These are phyloP conservation scores for Colletotrichum higginsianum DNA, from an alignment of 2,329 filamentous ascomycete species.

Conservation along the genomic window DNA sequence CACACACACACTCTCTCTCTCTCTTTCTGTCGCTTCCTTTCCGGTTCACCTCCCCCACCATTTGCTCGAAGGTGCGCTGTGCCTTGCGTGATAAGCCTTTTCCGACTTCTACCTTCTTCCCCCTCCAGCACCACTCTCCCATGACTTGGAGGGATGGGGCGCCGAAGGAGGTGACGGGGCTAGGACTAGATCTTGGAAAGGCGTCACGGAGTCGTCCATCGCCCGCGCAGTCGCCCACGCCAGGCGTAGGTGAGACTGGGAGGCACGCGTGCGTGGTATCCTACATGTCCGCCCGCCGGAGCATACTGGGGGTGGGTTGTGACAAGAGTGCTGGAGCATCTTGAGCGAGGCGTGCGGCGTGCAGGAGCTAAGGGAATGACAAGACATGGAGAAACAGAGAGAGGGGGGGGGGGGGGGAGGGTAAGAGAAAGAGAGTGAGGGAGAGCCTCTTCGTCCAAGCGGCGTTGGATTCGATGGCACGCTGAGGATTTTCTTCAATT, in stretches of 20 bases:
- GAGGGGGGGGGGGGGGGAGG: not conserved
- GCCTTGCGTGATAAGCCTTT: not conserved
- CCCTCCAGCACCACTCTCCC: not conserved
- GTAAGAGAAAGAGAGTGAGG: not conserved
- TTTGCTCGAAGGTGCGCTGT: not conserved
- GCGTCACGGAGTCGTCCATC: not conserved
- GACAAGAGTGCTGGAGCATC: not conserved
- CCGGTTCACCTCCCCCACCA: not conserved
- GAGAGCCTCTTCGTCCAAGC: not conserved
- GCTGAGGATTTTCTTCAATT: not conserved
- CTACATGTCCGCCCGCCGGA: not conserved
- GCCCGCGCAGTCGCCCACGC: not conserved
- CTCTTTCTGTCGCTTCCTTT: not conserved
- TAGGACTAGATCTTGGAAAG: not conserved
- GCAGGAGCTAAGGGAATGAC: not conserved
- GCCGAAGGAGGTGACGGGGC: not conserved
- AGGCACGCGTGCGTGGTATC: not conserved
- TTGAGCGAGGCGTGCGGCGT: not conserved
- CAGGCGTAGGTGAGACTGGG: not conserved
- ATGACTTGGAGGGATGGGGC: not conserved
- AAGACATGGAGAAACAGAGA: not conserved
- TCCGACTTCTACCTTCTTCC: not conserved
- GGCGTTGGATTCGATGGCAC: not conserved
- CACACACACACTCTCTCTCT: not conserved
- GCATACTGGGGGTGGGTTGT: not conserved